Evolutionary conservation across 108 stramenopile species (phyloP), one percentile per base, ranked within the genome.

Genomic region (Cyclotella baltica): DNA sequence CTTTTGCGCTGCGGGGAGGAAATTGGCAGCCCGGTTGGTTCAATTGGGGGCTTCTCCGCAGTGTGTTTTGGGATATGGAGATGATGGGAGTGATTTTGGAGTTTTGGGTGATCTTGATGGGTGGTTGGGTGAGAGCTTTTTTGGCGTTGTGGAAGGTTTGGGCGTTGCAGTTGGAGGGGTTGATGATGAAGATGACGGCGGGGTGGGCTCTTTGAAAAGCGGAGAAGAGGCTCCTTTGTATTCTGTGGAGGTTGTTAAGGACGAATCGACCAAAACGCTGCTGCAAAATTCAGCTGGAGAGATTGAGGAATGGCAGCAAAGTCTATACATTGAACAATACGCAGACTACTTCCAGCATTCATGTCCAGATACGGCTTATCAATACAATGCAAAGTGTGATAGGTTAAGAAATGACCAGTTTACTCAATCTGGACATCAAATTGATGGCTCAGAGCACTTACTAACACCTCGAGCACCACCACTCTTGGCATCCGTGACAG

Each of bases 1-100:
- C 22, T 95, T 90, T 72, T 93, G 92, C 83, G 92, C 92, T 11
- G 94, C 89, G 18, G 94, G 92, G 18, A 79, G 94, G 28, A 95
- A 95, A 69, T 73, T 93, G 76, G 94, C 90, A 1, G 88, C 89
- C 4, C 77, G 94, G 58, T 59, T 95, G 62, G 51, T 90, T 40
- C 94, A 93, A 76, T 77, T 95, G 72, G 89, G 92, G 3, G 90
- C 88, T 47, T 43, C 28, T 18, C 67, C 87, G 18, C 46, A 75
- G 4, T 91, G 91, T 75, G 67, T 77, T 10, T 87, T 92, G 55
- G 94, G 94, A 11, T 95, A 92, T 83, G 94, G 94, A 0, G 94
- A 95, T 82, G 94, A 95, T 75, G 87, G 89, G 33, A 93, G 88
- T 48, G 81, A 81, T 29, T 83, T 80, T 77, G 94, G 94, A 10